Conservation (phyloP, 805 yeast genomes). For the Candida ipomoeae region DNA sequence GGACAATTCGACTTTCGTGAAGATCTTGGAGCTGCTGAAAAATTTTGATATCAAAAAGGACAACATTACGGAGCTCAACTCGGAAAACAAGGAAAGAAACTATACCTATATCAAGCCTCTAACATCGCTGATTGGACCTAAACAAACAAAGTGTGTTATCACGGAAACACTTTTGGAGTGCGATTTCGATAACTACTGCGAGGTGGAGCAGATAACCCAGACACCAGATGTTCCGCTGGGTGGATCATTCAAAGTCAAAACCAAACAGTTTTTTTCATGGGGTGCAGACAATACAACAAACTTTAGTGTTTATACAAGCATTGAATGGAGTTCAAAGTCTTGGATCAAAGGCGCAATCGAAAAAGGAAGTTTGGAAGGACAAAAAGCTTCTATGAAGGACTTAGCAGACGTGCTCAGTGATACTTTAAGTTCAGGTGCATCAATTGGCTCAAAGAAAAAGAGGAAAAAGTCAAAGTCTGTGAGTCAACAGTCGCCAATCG, state of each 20-base stretch:
- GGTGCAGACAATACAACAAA: constrained; percentile 57
- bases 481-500: constrained; percentile 1
- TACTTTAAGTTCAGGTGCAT: constrained; percentile 7
- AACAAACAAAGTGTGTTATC: constrained; percentile 70
- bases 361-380: constrained; percentile 79
- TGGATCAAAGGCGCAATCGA: constrained; percentile 93
- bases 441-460: constrained; percentile 11
- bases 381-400: constrained; percentile 35
- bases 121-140: constrained; percentile 85
- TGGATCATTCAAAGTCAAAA: constrained; percentile 65
- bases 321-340: constrained; percentile 87
- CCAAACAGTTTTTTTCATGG: constrained; percentile 76
- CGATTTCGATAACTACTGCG: constrained; percentile 52
- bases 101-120: constrained; percentile 73
- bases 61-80: constrained; percentile 30
- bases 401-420: constrained; percentile 12
- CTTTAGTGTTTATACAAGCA: constrained; percentile 57
- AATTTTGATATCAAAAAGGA: constrained; percentile 23
- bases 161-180: constrained; percentile 55
- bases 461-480: constrained; percentile 12
- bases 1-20: constrained; percentile 38
- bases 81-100: constrained; percentile 42
- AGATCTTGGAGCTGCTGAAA: constrained; percentile 30
- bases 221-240: constrained; percentile 99
- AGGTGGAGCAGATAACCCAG: constrained; percentile 56